Conservation (phyloP, 305 asterid genomes). For the Fraxinus ornus region DNA sequence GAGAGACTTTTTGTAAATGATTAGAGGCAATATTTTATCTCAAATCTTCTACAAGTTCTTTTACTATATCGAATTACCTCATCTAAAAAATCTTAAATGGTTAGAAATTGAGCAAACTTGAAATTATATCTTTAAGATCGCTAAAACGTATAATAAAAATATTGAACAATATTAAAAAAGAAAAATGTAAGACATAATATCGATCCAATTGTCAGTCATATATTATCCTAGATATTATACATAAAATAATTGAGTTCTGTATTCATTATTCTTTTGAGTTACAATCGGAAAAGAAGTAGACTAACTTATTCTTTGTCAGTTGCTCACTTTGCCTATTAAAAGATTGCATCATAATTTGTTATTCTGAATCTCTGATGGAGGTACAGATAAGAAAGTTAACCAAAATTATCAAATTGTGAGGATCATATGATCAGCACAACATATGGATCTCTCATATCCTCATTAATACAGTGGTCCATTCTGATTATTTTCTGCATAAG, state of each 20-base stretch:
- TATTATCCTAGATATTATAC: background rate
- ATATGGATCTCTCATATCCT: conserved; percentile 24
- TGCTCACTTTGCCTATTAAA: background rate
- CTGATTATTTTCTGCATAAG: conserved; percentile 15
- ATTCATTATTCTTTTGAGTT: background rate
- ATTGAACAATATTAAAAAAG: background rate
- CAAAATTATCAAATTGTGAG: background rate
- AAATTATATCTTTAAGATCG: background rate
- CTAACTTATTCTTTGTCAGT: background rate
- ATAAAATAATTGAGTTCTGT: background rate
- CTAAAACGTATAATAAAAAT: too few relatives aligned
- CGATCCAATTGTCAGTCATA: background rate
- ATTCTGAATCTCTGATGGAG: background rate
- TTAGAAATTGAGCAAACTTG: background rate
- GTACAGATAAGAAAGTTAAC: background rate
- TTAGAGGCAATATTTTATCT: background rate
- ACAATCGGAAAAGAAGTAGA: conserved; percentile 12
- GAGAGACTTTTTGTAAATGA: background rate
- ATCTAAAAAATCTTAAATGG: background rate
- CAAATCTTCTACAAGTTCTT: too few relatives aligned
- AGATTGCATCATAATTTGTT: background rate
- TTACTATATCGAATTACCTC: background rate
- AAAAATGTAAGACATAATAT: too few relatives aligned
- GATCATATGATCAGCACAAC: conserved; percentile 25
- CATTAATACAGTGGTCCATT: conserved; percentile 28